phyloP scores from a whole-genome alignment of 2,329 filamentous ascomycete species.

The Penicillium olsonii region DNA sequence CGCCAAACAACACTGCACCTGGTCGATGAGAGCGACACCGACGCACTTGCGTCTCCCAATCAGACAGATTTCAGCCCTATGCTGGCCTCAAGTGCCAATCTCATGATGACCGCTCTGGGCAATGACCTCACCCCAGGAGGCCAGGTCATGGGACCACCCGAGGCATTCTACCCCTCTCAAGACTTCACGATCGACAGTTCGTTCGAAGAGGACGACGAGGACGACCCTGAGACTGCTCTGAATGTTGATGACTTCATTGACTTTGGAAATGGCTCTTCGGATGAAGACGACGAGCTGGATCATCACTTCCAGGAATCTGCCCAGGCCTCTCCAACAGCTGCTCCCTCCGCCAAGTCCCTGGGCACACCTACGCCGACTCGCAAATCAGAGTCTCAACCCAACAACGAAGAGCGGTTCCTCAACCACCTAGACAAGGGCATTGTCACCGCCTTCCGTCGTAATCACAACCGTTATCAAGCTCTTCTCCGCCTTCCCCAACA shows the following conservation, averaged over 20 bases:
- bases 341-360: slow-evolving; percentile 42
- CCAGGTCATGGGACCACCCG: slow-evolving; percentile 70
- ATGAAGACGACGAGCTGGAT: slow-evolving; percentile 52
- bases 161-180: slow-evolving; percentile 73
- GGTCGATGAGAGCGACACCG: slow-evolving; percentile 48
- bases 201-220: slow-evolving; percentile 63
- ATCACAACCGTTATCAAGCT: slow-evolving; percentile 54
- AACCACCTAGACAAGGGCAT: slow-evolving; percentile 69
- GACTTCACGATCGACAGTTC: slow-evolving; percentile 59
- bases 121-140: slow-evolving; percentile 53
- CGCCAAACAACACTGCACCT: slow-evolving; percentile 41
- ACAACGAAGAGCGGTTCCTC: slow-evolving; percentile 55
- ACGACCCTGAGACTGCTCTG: slow-evolving; percentile 62
- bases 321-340: slow-evolving; percentile 47
- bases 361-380: slow-evolving; percentile 41
- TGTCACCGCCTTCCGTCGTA: slow-evolving; percentile 74
- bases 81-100: slow-evolving; percentile 67
- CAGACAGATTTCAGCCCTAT: slow-evolving; percentile 53
- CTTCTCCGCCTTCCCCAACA: slow-evolving; percentile 51
- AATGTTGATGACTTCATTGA: slow-evolving; percentile 74
- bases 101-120: slow-evolving; percentile 75
- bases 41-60: slow-evolving; percentile 42
- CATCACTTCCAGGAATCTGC: slow-evolving; percentile 50
- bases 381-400: slow-evolving; percentile 31
- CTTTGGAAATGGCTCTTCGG: slow-evolving; percentile 61